Base-by-base conservation (phyloP, 1,284 basidiomycete genomes). In the Heterobasidion parviporum region DNA sequence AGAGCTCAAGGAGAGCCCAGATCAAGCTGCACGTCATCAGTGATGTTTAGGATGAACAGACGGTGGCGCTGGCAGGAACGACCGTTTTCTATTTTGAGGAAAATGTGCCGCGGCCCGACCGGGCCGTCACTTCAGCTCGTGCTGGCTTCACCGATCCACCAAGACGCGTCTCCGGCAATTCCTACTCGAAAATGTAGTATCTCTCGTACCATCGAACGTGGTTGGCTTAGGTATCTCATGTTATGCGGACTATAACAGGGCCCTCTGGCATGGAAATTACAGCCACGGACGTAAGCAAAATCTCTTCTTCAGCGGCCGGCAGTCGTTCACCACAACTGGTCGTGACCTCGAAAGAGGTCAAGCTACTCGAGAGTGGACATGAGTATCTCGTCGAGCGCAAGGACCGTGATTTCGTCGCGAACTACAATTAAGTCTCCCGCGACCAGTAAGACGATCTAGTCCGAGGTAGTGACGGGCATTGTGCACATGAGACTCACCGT, bases 401-500 rank as follows among this genome's bases (percentile, higher is more conserved):
- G 64, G 76, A 74, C 3, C 68, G 67, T 50, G 71, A 74, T 2
- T 68, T 89, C 2, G 41, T 75, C 6, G 68, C 89, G 52, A 77
- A 76, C 54, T 76, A 74, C 70, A 82, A 81, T 63, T 82, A 79
- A 61, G 73, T 89, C 55, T 89, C 85, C 0, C 73, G 74, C 41
- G 69, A 78, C 38, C 82, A 26, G 26, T 26, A 26, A 26, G 26
- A 26, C 26, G 5, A 26, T 26, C 3, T 26, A 3, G 3, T 26
- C 26, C 3, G 26, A 26, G 26, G 3, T 26, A 26, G 1, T 3
- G 26, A 26, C 26, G 26, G 26, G 26, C 26, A 26, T 26, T 26
- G 26, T 3, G 26, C 26, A 26, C 3, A 26, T 26, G 20, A 26
- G 26, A 26, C 2, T 26, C 26, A 26, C 26, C 26, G 5, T 26